Evolutionary conservation across 2,329 filamentous ascomycete species (phyloP).

Genomic region (Alternaria alternata): DNA sequence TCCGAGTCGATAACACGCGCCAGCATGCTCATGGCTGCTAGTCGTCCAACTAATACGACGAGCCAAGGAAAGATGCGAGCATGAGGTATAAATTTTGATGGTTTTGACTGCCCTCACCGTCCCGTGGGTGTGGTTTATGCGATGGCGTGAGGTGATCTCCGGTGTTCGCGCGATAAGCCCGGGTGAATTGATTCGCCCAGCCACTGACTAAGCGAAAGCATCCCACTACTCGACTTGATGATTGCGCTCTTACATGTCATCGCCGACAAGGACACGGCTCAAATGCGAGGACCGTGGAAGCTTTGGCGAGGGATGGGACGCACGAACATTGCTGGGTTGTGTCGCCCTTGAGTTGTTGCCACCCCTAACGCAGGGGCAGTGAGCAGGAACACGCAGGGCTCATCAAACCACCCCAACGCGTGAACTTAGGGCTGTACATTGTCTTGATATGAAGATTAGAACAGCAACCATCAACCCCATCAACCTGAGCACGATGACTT

Average conservation of each 20-base stretch:
- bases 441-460: neutral
- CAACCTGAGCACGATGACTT: neutral
- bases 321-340: constrained; percentile 3
- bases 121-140: constrained; percentile 28
- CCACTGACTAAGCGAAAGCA: constrained; percentile 34
- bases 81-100: constrained; percentile 17
- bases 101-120: constrained; percentile 17
- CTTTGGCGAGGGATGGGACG: constrained; percentile 31
- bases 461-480: neutral
- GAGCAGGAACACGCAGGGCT: constrained; percentile 4
- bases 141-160: constrained; percentile 48
- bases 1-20: constrained; percentile 25
- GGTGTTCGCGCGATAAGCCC: constrained; percentile 34
- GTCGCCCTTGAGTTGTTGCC: neutral
- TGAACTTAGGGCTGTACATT: neutral
- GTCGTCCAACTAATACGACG: constrained; percentile 23
- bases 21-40: constrained; percentile 23
- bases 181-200: constrained; percentile 39
- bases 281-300: constrained; percentile 19
- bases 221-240: constrained; percentile 32
- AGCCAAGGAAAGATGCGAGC: constrained; percentile 31
- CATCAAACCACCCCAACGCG: neutral
- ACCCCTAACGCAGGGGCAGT: constrained; percentile 13
- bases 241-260: constrained; percentile 21
- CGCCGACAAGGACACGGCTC: constrained; percentile 11